These are phyloP conservation scores for Blastocladiella emersonii DNA, from an alignment of 371 early-diverging fungal species.

Conservation along the genomic window DNA sequence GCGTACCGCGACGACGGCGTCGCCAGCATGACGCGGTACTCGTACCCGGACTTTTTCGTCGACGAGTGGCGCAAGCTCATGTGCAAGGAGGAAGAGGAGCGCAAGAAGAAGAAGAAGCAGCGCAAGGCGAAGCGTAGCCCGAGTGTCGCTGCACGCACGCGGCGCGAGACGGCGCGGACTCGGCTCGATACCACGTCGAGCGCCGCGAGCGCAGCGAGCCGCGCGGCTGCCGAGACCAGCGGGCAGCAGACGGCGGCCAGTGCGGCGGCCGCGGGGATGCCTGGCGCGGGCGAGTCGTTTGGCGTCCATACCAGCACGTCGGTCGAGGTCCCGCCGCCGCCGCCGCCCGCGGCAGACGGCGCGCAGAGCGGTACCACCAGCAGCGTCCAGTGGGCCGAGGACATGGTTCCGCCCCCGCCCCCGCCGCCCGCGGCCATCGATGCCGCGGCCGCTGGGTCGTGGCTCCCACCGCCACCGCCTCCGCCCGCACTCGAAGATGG, in stretches of 20 bases:
- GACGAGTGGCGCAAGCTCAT: slow-evolving; percentile 28
- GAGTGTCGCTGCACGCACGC: neutral
- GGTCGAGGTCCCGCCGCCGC: neutral
- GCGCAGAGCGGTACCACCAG: too few species aligned
- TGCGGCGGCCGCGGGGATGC: too few species aligned
- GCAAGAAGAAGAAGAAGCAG: slow-evolving; percentile 11
- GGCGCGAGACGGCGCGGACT: neutral
- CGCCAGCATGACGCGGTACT: slow-evolving; percentile 23
- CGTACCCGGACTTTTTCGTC: slow-evolving; percentile 32
- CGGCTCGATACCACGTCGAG: slow-evolving; percentile 14
- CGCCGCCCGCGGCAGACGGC: neutral
- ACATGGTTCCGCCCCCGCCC: neutral
- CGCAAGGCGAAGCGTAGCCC: slow-evolving; percentile 8
- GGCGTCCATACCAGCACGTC: too few species aligned
- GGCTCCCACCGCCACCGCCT: neutral
- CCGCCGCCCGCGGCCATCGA: neutral
- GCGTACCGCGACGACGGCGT: slow-evolving; percentile 22
- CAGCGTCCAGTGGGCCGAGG: too few species aligned
- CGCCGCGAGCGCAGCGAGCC: slow-evolving; percentile 18
- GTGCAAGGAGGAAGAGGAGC: slow-evolving; percentile 21
- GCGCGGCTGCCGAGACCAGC: too few species aligned
- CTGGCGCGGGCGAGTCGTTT: too few species aligned
- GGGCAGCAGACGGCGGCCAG: too few species aligned
- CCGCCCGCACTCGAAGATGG: neutral
- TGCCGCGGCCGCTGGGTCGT: neutral